Conservation (phyloP, 805 yeast genomes). For the Starmerella davenportii region DNA sequence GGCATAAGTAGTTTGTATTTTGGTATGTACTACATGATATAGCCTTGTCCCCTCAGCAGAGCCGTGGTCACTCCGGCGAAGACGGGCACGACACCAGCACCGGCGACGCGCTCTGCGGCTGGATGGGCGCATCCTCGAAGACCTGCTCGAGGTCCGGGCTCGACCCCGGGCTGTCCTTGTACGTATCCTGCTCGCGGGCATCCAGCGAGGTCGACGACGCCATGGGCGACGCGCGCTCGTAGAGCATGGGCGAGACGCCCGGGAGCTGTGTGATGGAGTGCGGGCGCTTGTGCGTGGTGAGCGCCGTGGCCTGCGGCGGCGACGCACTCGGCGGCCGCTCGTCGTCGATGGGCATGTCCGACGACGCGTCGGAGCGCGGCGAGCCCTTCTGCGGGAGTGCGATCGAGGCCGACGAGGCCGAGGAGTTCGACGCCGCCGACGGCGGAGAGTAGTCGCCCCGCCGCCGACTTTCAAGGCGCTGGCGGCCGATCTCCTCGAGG, state of each 20-base stretch:
- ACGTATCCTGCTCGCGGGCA: not conserved
- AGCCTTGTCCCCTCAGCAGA: no score
- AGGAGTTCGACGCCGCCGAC: not conserved
- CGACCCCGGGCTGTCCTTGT: slow-evolving; percentile 1
- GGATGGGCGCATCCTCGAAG: slow-evolving; percentile 14
- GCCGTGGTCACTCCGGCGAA: slow-evolving; percentile 11
- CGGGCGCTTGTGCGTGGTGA: not conserved
- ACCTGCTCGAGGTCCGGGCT: slow-evolving; percentile 9
- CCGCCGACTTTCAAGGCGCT: not conserved
- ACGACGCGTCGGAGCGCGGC: not conserved
- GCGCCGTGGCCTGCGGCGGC: not conserved
- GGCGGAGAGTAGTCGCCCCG: not conserved
- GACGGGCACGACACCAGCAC: slow-evolving; percentile 17
- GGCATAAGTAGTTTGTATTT: no score
- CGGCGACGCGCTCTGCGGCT: slow-evolving; percentile 14
- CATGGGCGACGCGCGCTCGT: not conserved
- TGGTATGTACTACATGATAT: no score
- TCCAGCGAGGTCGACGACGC: not conserved
- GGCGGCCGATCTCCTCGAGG: slow-evolving; percentile 28
- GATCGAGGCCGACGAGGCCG: not conserved
- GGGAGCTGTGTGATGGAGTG: not conserved
- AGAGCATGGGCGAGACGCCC: not conserved
- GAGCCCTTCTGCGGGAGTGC: not conserved
- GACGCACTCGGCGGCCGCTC: not conserved
- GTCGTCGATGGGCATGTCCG: not conserved